Base-by-base conservation (phyloP, 495 filamentous ascomycete species). In the Achaetomiella virescens region DNA sequence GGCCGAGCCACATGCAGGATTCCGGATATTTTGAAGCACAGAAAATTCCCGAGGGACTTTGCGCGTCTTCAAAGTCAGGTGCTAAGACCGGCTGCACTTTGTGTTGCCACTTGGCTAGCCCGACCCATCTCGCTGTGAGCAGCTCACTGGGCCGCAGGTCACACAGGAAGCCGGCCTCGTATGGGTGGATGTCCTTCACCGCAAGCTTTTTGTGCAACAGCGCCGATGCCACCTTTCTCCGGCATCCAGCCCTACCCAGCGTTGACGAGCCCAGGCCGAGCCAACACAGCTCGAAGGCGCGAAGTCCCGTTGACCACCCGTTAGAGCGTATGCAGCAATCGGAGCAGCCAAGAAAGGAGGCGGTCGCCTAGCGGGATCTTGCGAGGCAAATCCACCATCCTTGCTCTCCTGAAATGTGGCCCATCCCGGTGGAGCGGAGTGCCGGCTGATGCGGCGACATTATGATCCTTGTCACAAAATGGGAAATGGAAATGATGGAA, bases 351-450 rank as follows among this genome's bases (percentile, higher is more conserved):
- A 27, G 15, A 17, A 40, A 27, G 24, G 33, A 31, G 25, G 40
- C 50, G 10, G 38, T 12, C 25, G 24, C 37, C 24, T 4, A 33
- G 6, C 38, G 17, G 40, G 50, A 35, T 44, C 38, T 22, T 8
- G 22, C 50, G 48, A 41, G 52, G 40, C 52, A 24, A 9, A 22
- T n/a, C 18, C 3, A 20, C 33, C 14, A 24, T 20, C 50, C 57
- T 21, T 54, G 52, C 37, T 6, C 52, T 43, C 58, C 52, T 60
- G 58, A 59, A 52, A 50, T 51, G 46, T 33, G 48, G 42, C 42
- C 52, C 58, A 50, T 47, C 22, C 8, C 31, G 33, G 48, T 58
- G 55, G 55, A 42, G 21, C 7, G 21, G 29, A 22, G 35, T 21
- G 18, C 52, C 52, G 47, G 38, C 33, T 40, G 48, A 14, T 18